These are phyloP conservation scores for Rhizopogon sp. DNA, from an alignment of 768 basidiomycete species.

Conservation along the genomic window DNA sequence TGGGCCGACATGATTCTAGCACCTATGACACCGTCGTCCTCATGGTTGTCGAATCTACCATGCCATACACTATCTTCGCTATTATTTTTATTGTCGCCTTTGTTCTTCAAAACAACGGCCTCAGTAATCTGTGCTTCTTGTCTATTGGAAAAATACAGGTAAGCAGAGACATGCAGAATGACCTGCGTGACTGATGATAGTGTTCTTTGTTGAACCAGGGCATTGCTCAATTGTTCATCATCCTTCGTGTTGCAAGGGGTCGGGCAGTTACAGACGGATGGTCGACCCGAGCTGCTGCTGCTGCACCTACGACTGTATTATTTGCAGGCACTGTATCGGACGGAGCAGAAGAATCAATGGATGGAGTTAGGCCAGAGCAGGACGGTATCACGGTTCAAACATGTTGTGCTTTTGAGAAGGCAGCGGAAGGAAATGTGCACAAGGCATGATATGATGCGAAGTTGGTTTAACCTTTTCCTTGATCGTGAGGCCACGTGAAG, in stretches of 20 bases:
- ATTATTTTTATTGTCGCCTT: conserved; percentile 30
- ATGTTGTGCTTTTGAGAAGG: not conserved
- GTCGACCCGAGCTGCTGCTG: not conserved
- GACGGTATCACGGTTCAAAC: not conserved
- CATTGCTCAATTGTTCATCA: conserved; percentile 31
- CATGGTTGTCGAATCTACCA: conserved; percentile 34
- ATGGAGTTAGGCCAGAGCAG: not conserved
- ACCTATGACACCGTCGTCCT: conserved; percentile 22
- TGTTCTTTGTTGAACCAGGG: conserved; percentile 13
- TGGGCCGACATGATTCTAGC: conserved; percentile 12
- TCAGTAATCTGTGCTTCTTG: conserved; percentile 29
- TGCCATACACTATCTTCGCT: conserved; percentile 19
- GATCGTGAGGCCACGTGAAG: conserved; percentile 7
- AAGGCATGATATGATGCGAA: not conserved
- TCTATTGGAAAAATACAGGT: conserved; percentile 29
- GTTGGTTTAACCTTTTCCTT: not conserved
- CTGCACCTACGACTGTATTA: not conserved
- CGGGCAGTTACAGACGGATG: conserved; percentile 11
- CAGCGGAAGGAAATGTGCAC: not conserved
- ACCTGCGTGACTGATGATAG: no score
- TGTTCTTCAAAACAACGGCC: conserved; percentile 12
- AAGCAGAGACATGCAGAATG: not conserved
- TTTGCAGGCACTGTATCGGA: not conserved
- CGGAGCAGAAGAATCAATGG: not conserved
- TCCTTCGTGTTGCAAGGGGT: conserved; percentile 30